Evolutionary conservation across 768 basidiomycete genomes (phyloP).

Genomic region (Kwoniella europaea): DNA sequence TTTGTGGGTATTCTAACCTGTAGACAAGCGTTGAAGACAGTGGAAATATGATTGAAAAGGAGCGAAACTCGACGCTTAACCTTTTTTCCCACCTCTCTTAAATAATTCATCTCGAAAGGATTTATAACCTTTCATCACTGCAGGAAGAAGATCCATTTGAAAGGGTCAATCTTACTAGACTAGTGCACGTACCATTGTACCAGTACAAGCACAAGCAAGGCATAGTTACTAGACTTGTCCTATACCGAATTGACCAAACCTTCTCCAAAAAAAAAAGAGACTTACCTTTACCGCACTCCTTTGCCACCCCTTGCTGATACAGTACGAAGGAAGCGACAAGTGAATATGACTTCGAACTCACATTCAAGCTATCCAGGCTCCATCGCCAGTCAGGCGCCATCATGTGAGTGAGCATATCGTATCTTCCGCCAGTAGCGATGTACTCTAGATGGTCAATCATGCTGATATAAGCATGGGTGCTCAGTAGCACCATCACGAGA

Average conservation of each 20-base stretch:
- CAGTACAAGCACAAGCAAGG: neutral
- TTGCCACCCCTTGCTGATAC: slow-evolving; percentile 10
- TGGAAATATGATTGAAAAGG: neutral
- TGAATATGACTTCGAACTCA: slow-evolving; percentile 3
- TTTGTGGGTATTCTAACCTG: neutral
- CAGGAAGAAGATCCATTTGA: slow-evolving; percentile 1
- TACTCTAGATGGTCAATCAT: neutral
- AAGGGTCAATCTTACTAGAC: slow-evolving; percentile 9
- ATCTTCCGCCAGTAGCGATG: too few relatives aligned
- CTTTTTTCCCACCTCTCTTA: neutral
- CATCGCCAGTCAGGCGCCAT: slow-evolving; percentile 1
- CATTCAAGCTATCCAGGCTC: neutral
- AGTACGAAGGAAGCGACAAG: neutral
- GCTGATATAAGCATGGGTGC: neutral
- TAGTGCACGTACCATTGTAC: neutral
- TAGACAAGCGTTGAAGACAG: neutral
- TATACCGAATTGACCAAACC: neutral
- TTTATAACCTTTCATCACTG: slow-evolving; percentile 10
- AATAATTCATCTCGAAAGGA: slow-evolving; percentile 12
- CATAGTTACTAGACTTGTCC: neutral
- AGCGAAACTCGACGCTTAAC: neutral
- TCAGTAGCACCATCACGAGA: slow-evolving; percentile 4
- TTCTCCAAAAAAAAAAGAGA: neutral
- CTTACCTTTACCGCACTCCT: slow-evolving; percentile 11
- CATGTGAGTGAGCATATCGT: neutral